Evolutionary conservation across 2,329 filamentous ascomycete genomes (phyloP), one percentile per base, ranked within the genome.

Genomic region (Xylariaceae sp.): DNA sequence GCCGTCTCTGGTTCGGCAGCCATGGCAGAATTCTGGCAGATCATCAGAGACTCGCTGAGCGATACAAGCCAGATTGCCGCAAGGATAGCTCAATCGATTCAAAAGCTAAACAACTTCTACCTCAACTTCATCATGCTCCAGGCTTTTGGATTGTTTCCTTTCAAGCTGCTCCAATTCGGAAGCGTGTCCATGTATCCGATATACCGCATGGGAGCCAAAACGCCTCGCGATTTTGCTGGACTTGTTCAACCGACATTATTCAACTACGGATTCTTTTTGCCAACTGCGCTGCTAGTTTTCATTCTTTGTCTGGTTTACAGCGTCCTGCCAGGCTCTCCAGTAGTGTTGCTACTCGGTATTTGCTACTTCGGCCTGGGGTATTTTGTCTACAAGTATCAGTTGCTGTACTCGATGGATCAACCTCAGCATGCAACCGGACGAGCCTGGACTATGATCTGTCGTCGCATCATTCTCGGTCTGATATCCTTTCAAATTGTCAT

Each of bases 341-440:
- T 88, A 48, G 88, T 97, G 12, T 81, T 96, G 14, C 76, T 92
- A 10, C 86, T 93, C 45, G 94, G 94, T 3, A 74, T 93, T 45
- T 75, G 90, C 12, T 99, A 95, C 70, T 96, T 95, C 63, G 68
- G 82, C 17, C 81, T 96, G 13, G 91, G 91, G 17, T 88, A 90
- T 68, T 93, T 93, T 66, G 89, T 90, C 31, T 95, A 96, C 80
- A 97, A 97, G 69, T 99, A 99, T 72, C 95, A 99, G 74, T 78
- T 99, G 5, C 79, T 99, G 5, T 99, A 99, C 69, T 91, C 94
- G 31, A 99, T 99, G 94, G 92, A 97, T 63, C 93, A 97, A 68
- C 89, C 90, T 14, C 90, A 95, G 65, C 91, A 96, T 67, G 90
- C 91, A 14, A 97, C 93, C 0, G 95, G 95, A 17, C 86, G 88